Base-by-base conservation (phyloP, 768 basidiomycete genomes). In the Guyanaporus albipodus region DNA sequence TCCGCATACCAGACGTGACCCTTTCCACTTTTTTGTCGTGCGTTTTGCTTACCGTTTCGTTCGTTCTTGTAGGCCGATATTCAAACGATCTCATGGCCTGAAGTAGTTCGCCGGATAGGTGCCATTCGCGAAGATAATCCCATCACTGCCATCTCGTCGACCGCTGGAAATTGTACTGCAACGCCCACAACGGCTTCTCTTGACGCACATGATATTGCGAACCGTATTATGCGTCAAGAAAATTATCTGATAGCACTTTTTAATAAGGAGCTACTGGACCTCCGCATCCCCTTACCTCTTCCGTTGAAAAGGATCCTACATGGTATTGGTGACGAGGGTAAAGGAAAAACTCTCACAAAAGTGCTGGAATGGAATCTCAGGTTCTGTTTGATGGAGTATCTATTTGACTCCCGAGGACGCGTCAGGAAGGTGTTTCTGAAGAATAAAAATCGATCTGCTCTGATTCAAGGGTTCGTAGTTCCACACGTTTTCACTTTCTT, bases 211-310 rank as follows among this genome's bases (percentile, higher is more conserved):
- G 95, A 98, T 67, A 83, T 98, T 43, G 95, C 95, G 4, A 98
- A 97, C 63, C 86, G 96, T 42, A 97, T 99, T 58, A 79, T 99
- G 82, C 80, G 96, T 26, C 91, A 97, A 64, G 96, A 98, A 63
- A 99, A 99, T 68, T 99, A 98, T 63, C 77, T 99, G 41, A 96
- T 98, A 48, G 93, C 96, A 0, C 68, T 99, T 17, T 96, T 99
- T 68, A 99, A 98, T 71, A 98, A 97, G 64, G 92, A 96, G 53
- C 67, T 98, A 5, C 74, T 99, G 42, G 89, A 99, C 67, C 74
- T 98, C 18, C 82, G 83, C 8, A 78, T 92, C 1, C 91, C 96
- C 3, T 60, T 93, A 22, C 94, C 92, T 6, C 64, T 55, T 18
- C 46, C 68, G n/a, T 57, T 85, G 38, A 74, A 78, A 52, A 73